Evolutionary conservation across 176 grass and related monocot species (phyloP).

Genomic region (Ensete ventricosum): DNA sequence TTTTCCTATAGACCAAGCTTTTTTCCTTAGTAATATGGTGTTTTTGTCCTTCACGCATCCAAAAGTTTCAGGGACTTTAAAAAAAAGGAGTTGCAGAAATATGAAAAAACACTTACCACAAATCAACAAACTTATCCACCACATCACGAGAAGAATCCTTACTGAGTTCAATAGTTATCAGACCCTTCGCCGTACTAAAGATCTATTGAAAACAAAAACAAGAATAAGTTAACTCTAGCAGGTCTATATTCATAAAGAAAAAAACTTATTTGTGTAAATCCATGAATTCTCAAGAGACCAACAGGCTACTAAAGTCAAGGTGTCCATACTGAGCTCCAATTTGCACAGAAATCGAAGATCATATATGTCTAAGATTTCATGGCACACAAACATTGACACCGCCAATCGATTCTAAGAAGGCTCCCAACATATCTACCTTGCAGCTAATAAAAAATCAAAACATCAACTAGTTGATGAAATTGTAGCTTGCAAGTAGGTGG

Average conservation of each 20-base stretch:
- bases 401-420: no score
- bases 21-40: background rate
- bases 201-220: slow-evolving; percentile 38
- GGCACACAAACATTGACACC: no score
- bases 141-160: slow-evolving; percentile 72
- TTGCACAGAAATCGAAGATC: no score
- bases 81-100: background rate
- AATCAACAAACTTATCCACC: slow-evolving; percentile 68
- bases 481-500: no score
- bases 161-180: slow-evolving; percentile 71
- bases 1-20: background rate
- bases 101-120: slow-evolving; percentile 47
- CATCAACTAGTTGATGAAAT: no score
- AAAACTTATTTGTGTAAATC: background rate
- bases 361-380: no score
- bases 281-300: background rate
- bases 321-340: no score
- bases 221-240: background rate
- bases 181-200: slow-evolving; percentile 68
- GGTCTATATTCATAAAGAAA: background rate
- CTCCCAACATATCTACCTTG: no score
- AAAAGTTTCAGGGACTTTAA: background rate
- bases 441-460: no score
- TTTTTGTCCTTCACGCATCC: background rate
- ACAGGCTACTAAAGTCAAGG: no score